Evolutionary conservation across 2,329 filamentous ascomycete species (phyloP).

Genomic region (Epichloe gansuensis): DNA sequence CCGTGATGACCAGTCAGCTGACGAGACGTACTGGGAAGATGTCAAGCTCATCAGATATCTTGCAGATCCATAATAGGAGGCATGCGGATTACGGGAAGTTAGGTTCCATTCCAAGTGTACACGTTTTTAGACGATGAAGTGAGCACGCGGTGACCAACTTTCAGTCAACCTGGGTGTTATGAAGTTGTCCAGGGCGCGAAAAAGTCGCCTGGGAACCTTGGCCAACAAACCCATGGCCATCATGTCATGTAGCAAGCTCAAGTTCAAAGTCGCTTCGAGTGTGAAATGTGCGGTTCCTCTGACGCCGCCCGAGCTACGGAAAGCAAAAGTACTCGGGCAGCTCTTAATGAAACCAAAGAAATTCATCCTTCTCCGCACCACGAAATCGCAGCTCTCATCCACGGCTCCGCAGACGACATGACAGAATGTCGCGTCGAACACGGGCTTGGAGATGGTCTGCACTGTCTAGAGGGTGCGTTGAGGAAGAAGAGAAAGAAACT

Average conservation of each 20-base stretch:
- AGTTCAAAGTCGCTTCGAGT: not conserved
- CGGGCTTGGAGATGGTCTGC: conserved; percentile 55
- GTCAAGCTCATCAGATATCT: too few relatives aligned
- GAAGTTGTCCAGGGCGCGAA: too few relatives aligned
- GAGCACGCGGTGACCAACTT: too few relatives aligned
- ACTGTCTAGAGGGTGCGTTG: conserved; percentile 80
- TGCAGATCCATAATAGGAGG: too few relatives aligned
- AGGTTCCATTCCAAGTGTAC: too few relatives aligned
- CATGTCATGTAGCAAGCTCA: not conserved
- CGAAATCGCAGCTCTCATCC: conserved; percentile 52
- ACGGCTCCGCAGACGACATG: conserved; percentile 38
- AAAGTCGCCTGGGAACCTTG: not conserved
- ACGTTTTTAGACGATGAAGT: too few relatives aligned
- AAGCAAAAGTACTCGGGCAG: conserved; percentile 35
- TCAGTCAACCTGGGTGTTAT: too few relatives aligned
- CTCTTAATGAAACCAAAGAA: conserved; percentile 41
- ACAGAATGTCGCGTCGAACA: conserved; percentile 56
- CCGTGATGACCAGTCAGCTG: too few relatives aligned
- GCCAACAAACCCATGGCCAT: not conserved
- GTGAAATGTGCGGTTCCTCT: conserved; percentile 26
- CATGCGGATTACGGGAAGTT: too few relatives aligned
- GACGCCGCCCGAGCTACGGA: conserved; percentile 27
- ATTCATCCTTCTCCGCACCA: conserved; percentile 37
- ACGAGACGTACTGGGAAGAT: too few relatives aligned
- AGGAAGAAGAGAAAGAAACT: conserved; percentile 30